Evolutionary conservation across 768 basidiomycete species (phyloP), one percentile per base, ranked within the genome.

Genomic region (Gloeophyllum trabeum): DNA sequence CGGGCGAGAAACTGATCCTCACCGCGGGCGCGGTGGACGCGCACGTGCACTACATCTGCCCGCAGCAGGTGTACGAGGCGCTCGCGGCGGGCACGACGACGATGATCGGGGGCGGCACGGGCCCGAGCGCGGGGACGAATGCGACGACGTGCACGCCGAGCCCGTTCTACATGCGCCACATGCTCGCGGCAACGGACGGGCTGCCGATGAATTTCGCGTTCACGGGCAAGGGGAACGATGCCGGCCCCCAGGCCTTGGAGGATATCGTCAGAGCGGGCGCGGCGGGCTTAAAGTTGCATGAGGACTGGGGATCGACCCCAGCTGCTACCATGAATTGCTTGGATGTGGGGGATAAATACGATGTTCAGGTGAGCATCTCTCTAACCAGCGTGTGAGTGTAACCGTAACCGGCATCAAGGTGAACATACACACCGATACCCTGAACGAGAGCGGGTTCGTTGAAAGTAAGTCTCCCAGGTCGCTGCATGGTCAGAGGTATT

Each of bases 391-490:
- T n/a, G 34, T 10, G 12, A 4, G 23, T 35, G 16, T 22, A 24
- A n/a, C 7, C 28, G n/a, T 39, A 24, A 34, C 4, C 4, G 6
- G 4, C 21, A 35, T 3, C 7, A 24, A 82, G 77, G 76, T 89
- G 42, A 92, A 93, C 58, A 96, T 99, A 28, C 96, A 99, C 56
- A 93, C 92, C 0, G 96, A 98, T 56, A 98, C 94, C 0, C 61
- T 98, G 45, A 98, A 98, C 57, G 96, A 99, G 65, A 90, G 89
- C 48, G 94, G 93, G 1, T 98, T 94, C 55, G 90, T 97, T 4
- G 90, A 99, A 60, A 82, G 90, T 89, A 53, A 34, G 76, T 59
- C 14, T n/a, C 18, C 4, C 25, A 20, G 3, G 12, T 22, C 39
- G 30, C 7, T 13, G n/a, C 14, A 24, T 35, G 10, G n/a, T 30